phyloP scores from a whole-genome alignment of 2,329 filamentous ascomycete genomes.

The Sporothrix luriei region DNA sequence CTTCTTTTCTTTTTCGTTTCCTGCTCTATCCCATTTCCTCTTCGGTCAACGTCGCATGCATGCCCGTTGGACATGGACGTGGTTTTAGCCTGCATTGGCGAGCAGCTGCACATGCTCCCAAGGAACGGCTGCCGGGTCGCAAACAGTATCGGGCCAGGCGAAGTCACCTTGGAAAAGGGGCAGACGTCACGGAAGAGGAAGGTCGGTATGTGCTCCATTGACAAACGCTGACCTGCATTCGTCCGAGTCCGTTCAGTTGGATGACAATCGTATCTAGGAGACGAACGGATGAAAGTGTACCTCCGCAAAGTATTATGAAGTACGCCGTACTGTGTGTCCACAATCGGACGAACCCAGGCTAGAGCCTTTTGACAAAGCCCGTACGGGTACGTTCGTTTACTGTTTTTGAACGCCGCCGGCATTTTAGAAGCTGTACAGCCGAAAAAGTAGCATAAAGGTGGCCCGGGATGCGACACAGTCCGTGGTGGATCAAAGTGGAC shows the following conservation, averaged over 20 bases:
- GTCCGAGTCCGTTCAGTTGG: too few relatives aligned
- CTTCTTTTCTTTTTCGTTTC: background rate
- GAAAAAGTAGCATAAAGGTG: too few relatives aligned
- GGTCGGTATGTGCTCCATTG: background rate
- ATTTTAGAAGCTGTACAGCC: too few relatives aligned
- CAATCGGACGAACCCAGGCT: too few relatives aligned
- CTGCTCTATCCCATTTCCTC: background rate
- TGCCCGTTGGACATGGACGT: background rate
- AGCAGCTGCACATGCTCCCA: conserved; percentile 1
- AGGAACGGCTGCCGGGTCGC: conserved; percentile 18
- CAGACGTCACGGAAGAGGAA: conserved; percentile 21
- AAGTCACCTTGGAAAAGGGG: conserved; percentile 18
- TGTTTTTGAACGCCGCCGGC: background rate
- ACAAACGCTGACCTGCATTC: background rate
- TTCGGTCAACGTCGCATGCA: conserved; percentile 7
- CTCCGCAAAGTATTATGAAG: background rate
- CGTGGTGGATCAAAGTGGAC: background rate
- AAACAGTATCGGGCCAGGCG: conserved; percentile 2
- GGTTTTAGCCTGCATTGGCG: background rate
- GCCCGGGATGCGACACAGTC: background rate
- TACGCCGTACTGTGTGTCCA: too few relatives aligned
- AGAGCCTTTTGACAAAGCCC: too few relatives aligned
- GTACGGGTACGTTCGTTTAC: background rate
- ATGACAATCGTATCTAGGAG: background rate
- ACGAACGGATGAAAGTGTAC: background rate